Base-by-base conservation (phyloP, 2,329 filamentous ascomycete genomes). In the Verticillium longisporum region DNA sequence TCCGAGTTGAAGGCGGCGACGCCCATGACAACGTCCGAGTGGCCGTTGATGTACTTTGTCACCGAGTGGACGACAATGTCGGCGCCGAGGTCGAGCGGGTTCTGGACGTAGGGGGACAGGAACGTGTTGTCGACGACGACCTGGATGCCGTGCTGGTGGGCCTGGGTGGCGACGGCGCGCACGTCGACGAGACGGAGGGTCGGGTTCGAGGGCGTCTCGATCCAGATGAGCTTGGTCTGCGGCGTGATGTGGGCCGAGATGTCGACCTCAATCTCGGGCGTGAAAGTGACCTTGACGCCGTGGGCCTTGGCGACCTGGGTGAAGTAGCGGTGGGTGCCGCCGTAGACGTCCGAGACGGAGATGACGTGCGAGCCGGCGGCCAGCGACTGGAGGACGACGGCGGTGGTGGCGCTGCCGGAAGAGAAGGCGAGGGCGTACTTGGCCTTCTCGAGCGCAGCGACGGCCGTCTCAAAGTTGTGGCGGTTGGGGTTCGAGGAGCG, bases 81-180 rank as follows among this genome's bases (percentile, higher is more conserved):
- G 68, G 95, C 95, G 68, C 95, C 95, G 73, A 94, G 91, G 72
- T 96, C 89, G 61, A 99, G 86, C 3, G 95, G 95, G 77, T 97
- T 98, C 79, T 99, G 95, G 56, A 99, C 85, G 74, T 98, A 99
- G 36, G 95, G 95, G 64, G 90, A 94, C 72, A 98, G 82, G 82
- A 99, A 99, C 21, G 95, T 99, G 81, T 99, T 99, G 81, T 99
- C 95, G 53, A 99, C 95, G n/a, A 99, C 95, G 54, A 99, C 95
- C 72, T 91, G 82, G 70, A 98, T 91, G 64, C 93, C 94, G 71
- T 91, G 90, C 69, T 88, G 82, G 75, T 98, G 95, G 18, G 95
- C 95, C 61, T 89, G 83, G 33, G 86, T 86, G 33, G 90, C 89
- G 50, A 99, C 90, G 59, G 91, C 88, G 68, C 90, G 83, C 72